Evolutionary conservation across 768 basidiomycete species (phyloP).

Genomic region (Suillus spraguei): DNA sequence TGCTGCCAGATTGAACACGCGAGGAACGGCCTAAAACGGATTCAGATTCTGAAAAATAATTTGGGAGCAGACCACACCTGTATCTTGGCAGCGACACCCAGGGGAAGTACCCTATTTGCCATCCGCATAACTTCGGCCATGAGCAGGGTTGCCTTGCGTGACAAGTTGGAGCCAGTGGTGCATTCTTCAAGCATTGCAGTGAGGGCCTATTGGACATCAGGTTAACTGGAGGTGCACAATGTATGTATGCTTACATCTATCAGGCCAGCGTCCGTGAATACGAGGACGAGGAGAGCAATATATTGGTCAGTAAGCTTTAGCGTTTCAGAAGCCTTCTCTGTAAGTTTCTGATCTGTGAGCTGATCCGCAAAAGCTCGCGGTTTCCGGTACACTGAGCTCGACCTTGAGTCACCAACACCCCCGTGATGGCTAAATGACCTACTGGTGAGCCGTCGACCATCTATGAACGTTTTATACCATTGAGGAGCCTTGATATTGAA

Average conservation of each 20-base stretch:
- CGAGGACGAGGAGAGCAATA: conserved; percentile 78
- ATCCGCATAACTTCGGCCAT: conserved; percentile 91
- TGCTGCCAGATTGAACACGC: conserved; percentile 82
- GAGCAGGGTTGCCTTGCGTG: conserved; percentile 87
- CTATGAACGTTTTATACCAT: conserved; percentile 93
- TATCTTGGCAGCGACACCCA: conserved; percentile 78
- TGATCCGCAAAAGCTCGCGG: conserved; percentile 40
- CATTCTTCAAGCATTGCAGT: conserved; percentile 84
- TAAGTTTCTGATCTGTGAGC: conserved; percentile 37
- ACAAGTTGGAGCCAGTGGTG: conserved; percentile 67
- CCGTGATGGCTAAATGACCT: conserved; percentile 26
- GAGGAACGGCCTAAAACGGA: conserved; percentile 70
- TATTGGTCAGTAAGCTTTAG: conserved; percentile 93
- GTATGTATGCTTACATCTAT: conserved; percentile 64
- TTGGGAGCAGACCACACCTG: conserved; percentile 54
- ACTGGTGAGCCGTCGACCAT: conserved; percentile 88
- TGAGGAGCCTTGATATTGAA: conserved; percentile 90
- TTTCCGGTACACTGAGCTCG: conserved; percentile 65
- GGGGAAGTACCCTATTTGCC: conserved; percentile 84
- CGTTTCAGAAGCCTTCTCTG: conserved; percentile 53
- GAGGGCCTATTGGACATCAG: conserved; percentile 59
- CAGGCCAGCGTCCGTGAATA: conserved; percentile 86
- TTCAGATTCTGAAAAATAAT: conserved; percentile 6
- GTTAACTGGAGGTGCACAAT: background rate
- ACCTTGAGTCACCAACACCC: conserved; percentile 3